Evolutionary conservation across 2,329 filamentous ascomycete genomes (phyloP), one percentile per base, ranked within the genome.

Genomic region (Ophiostoma perfectum): DNA sequence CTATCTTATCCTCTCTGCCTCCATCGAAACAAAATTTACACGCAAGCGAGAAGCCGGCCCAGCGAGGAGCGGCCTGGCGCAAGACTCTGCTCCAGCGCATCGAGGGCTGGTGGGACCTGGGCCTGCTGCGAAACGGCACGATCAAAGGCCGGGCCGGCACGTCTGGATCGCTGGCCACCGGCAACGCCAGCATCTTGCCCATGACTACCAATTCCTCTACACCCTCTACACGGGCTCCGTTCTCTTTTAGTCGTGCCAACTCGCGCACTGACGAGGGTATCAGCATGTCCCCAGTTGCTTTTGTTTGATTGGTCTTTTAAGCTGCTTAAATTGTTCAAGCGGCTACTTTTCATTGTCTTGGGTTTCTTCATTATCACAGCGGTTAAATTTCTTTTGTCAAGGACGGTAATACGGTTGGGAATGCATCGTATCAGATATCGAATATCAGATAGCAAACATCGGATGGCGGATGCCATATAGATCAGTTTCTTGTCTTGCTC

Each of bases 81-180:
- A 82, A 77, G 76, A 84, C 82, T 0, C 75, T 85, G 36, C 76
- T 83, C 70, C 77, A 81, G 52, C 76, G 79, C 27, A 77, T 85
- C 41, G 82, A 84, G 58, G 83, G 83, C 5, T 85, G 83, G 83
- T 85, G 83, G 83, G 83, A 85, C 74, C 75, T 85, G 67, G 81
- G 79, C 4, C 73, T 85, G 67, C 71, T 84, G 67, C 70, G 71
- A 16, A 68, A 70, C 39, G 70, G 69, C 27, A 72, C 76, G 18
- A 72, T 83, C 39, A 81, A 77, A 75, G 78, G 81, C 69, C 76
- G 52, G 41, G 58, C 55, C 9, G 55, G 55, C 38, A 5, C 55
- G 2, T 55, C 49, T 7, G 49, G 49, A n/a, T 36, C 9, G 44
- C 49, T 47, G 5, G 64, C 67, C 1, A 39, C 16, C 14, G 52